Percentiles rank a stretch among this genome's conserved stretches.
These are phyloP conservation scores for Trifolium repens DNA, from an alignment of 306 rosid species.

Conservation along the genomic window DNA sequence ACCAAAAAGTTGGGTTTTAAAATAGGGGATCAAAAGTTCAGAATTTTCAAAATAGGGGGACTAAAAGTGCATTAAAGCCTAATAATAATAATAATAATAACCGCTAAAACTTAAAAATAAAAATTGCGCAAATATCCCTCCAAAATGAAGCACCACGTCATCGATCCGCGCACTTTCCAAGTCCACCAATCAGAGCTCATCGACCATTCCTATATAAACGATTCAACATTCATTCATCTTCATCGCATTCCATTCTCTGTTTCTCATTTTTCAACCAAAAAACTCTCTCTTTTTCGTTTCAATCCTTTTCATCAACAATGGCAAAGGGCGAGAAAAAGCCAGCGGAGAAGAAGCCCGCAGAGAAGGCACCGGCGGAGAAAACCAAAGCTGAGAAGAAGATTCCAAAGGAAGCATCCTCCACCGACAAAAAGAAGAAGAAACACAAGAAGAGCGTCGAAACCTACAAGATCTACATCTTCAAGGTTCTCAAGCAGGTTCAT, in stretches of 20 bases:
- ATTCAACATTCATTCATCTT: neutral
- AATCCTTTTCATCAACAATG: neutral
- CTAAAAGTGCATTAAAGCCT: too few species aligned
- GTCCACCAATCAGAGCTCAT: slow-evolving; percentile 16
- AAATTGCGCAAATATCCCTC: too few species aligned
- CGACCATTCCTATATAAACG: slow-evolving; percentile 35
- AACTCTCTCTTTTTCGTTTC: neutral
- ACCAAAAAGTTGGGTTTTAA: too few species aligned
- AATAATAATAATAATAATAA: too few species aligned
- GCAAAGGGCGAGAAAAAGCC: slow-evolving; percentile 59
- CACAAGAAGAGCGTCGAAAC: slow-evolving; percentile 47
- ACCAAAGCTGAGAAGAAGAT: slow-evolving; percentile 51
- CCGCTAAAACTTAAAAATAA: too few species aligned
- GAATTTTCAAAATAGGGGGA: too few species aligned
- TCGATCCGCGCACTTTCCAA: slow-evolving; percentile 37
- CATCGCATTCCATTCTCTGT: too few species aligned
- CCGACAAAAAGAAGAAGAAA: slow-evolving; percentile 46
- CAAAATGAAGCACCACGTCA: slow-evolving; percentile 34
- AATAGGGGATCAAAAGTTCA: too few species aligned
- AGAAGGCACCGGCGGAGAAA: slow-evolving; percentile 47
- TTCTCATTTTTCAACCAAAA: too few species aligned
- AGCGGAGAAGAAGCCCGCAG: slow-evolving; percentile 54
- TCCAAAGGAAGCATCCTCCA: slow-evolving; percentile 35
- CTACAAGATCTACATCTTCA: slow-evolving; percentile 55
- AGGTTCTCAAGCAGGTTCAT: slow-evolving; percentile 58